These are phyloP conservation scores for Rhinocladiella mackenziei DNA, from an alignment of 2,329 filamentous ascomycete genomes.

Conservation along the genomic window DNA sequence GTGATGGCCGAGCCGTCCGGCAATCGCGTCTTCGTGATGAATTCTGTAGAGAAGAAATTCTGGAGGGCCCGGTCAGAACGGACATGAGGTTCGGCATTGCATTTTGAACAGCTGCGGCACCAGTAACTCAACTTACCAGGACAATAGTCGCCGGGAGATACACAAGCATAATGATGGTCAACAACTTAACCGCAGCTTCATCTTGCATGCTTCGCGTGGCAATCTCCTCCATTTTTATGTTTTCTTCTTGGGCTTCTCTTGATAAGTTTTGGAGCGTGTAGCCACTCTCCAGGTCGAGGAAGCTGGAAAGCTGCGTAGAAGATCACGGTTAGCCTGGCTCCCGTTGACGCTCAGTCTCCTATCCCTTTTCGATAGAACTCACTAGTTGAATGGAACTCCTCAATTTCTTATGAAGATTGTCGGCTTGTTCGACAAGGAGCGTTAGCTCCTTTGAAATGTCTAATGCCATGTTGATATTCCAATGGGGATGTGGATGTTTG, in stretches of 20 bases:
- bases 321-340: neutral
- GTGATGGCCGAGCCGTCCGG: too few species aligned
- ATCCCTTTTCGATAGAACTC: neutral
- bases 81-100: too few species aligned
- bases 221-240: constrained; percentile 16
- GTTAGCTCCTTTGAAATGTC: too few species aligned
- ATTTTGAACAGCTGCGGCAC: too few species aligned
- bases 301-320: neutral
- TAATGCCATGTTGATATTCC: too few species aligned
- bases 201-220: constrained; percentile 27
- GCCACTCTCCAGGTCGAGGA: constrained; percentile 15
- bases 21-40: too few species aligned
- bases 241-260: constrained; percentile 21
- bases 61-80: too few species aligned
- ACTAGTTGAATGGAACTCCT: neutral
- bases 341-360: neutral
- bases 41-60: too few species aligned
- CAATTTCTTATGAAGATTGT: neutral
- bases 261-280: constrained; percentile 20
- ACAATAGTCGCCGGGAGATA: constrained; percentile 27
- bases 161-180: constrained; percentile 28
- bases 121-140: too few species aligned
- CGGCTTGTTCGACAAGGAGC: too few species aligned
- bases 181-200: constrained; percentile 27
- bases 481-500: too few species aligned